Conservation (phyloP, 768 basidiomycete genomes). For the Rhodotorula diobovata region DNA sequence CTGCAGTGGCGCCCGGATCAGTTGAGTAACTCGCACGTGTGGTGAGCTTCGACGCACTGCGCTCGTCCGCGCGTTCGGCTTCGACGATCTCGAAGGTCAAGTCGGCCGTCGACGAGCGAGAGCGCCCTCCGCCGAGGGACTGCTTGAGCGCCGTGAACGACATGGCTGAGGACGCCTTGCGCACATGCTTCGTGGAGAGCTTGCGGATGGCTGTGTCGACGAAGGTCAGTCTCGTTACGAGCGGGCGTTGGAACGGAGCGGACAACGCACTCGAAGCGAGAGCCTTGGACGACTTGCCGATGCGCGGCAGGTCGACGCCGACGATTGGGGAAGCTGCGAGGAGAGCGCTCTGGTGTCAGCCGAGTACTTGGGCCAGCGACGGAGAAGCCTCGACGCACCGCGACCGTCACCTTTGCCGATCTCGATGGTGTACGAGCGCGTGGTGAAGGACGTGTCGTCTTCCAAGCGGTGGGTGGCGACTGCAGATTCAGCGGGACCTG, state of each 20-base stretch:
- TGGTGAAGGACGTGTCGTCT: neutral
- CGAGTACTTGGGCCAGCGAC: too few species aligned
- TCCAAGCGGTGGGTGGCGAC: neutral
- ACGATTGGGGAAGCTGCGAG: neutral
- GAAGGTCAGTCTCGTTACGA: neutral
- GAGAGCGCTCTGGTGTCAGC: too few species aligned
- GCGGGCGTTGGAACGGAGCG: accelerated
- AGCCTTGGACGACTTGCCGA: neutral
- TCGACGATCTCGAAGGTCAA: conserved; percentile 13
- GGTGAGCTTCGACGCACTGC: neutral
- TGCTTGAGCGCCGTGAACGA: conserved; percentile 21
- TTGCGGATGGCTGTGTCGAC: conserved; percentile 4
- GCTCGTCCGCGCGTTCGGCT: neutral
- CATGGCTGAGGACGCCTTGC: conserved; percentile 17
- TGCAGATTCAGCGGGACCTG: too few species aligned
- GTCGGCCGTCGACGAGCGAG: neutral
- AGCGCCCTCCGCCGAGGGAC: neutral
- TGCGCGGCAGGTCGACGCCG: neutral
- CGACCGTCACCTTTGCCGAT: neutral
- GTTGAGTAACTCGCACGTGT: too few species aligned
- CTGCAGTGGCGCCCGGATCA: neutral
- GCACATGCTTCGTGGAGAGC: conserved; percentile 9
- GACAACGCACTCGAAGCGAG: neutral
- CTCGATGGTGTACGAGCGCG: conserved; percentile 2
- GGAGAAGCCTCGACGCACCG: too few species aligned